Percentiles rank a stretch among this genome's conserved stretches.
Evolutionary conservation across 805 yeast genomes (phyloP).

Genomic region (Danielozyma ontarioensis): DNA sequence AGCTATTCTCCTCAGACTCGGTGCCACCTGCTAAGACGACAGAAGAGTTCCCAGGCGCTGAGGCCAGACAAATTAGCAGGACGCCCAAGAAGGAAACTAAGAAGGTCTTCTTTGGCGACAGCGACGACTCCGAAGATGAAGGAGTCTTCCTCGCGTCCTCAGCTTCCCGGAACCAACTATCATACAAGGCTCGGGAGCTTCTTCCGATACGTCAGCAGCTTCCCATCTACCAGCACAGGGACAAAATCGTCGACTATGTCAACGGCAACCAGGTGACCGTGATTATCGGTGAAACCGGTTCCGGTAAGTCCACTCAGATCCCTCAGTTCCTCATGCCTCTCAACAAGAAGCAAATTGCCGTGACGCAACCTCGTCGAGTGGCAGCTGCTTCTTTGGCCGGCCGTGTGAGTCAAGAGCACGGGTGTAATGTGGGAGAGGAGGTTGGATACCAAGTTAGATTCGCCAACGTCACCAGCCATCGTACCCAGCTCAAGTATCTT

Average conservation of each 20-base stretch:
- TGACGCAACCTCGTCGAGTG: slow-evolving; percentile 96
- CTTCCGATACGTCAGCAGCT: slow-evolving; percentile 50
- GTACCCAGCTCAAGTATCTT: slow-evolving; percentile 73
- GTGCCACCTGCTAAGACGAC: too few species aligned
- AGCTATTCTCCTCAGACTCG: too few species aligned
- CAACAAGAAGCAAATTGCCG: slow-evolving; percentile 61
- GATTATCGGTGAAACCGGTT: slow-evolving; percentile 94
- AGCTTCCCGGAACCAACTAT: too few species aligned
- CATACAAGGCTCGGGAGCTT: slow-evolving; percentile 39
- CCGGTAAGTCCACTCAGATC: slow-evolving; percentile 95
- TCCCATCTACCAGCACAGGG: slow-evolving; percentile 74
- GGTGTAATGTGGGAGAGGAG: slow-evolving; percentile 66
- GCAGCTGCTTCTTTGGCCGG: slow-evolving; percentile 94
- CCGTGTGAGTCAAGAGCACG: slow-evolving; percentile 87
- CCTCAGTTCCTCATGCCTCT: slow-evolving; percentile 79
- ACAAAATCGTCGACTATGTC: slow-evolving; percentile 54
- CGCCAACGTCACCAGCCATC: slow-evolving; percentile 55
- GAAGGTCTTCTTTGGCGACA: too few species aligned
- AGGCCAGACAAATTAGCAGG: too few species aligned
- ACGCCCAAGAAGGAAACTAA: too few species aligned
- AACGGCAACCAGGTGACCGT: slow-evolving; percentile 61
- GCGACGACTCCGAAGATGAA: too few species aligned
- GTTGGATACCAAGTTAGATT: slow-evolving; percentile 95
- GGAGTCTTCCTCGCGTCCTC: too few species aligned
- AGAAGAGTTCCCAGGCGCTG: too few species aligned